These are phyloP conservation scores for Serendipita sp. DNA, from an alignment of 768 basidiomycete species.

Conservation along the genomic window DNA sequence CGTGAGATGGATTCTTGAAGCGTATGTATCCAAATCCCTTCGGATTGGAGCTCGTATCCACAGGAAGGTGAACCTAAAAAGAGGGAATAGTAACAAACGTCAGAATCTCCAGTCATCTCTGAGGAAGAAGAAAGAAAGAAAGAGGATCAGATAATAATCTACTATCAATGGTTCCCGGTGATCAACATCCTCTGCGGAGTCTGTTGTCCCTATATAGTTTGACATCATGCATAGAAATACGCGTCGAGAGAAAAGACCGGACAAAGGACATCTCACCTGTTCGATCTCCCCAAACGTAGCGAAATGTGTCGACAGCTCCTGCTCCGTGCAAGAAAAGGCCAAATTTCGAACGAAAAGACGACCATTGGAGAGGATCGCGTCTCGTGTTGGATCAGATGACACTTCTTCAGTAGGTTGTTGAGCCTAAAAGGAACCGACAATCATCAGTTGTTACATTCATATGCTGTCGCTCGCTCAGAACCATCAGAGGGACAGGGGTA, in stretches of 20 bases:
- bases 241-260: background rate
- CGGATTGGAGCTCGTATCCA: conserved; percentile 31
- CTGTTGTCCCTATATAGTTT: conserved; percentile 46
- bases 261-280: conserved; percentile 40
- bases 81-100: background rate
- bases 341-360: conserved; percentile 90
- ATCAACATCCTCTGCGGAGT: conserved; percentile 43
- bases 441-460: background rate
- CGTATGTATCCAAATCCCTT: conserved; percentile 52
- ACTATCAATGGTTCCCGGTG: conserved; percentile 43
- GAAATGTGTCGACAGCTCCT: conserved; percentile 53
- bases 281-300: conserved; percentile 50
- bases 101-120: conserved; percentile 14
- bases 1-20: conserved; percentile 30
- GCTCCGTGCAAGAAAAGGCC: conserved; percentile 65
- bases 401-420: background rate
- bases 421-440: background rate
- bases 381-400: conserved; percentile 19
- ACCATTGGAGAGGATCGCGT: conserved; percentile 52
- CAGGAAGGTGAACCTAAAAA: conserved; percentile 43
- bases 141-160: conserved; percentile 31
- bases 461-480: background rate
- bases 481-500: background rate
- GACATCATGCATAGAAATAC: conserved; percentile 6
- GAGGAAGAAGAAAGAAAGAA: conserved; percentile 7